These are phyloP conservation scores for Pleurotus eryngii DNA, from an alignment of 768 basidiomycete species.

Conservation along the genomic window DNA sequence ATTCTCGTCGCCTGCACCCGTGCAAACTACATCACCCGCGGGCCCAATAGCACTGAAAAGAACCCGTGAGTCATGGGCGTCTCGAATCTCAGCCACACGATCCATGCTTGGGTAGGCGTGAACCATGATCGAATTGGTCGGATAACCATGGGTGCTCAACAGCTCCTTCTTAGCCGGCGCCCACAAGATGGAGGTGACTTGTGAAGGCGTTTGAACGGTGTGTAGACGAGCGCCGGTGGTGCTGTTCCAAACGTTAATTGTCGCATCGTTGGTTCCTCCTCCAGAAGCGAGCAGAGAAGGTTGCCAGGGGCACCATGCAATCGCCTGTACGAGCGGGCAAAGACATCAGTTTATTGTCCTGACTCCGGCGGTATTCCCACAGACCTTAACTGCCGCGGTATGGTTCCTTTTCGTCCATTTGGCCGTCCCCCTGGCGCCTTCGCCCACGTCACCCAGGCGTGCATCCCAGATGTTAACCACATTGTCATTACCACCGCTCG, in stretches of 20 bases:
- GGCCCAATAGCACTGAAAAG: slow-evolving; percentile 84
- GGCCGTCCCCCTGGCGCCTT: slow-evolving; percentile 50
- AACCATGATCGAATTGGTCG: slow-evolving; percentile 78
- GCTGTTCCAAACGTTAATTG: slow-evolving; percentile 87
- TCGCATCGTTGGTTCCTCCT: slow-evolving; percentile 92
- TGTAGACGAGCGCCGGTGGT: slow-evolving; percentile 91
- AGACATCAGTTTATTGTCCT: too few relatives aligned
- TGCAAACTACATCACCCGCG: slow-evolving; percentile 87
- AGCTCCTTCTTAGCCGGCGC: slow-evolving; percentile 87
- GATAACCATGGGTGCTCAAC: slow-evolving; percentile 91
- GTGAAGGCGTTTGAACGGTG: slow-evolving; percentile 81
- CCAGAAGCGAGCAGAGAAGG: slow-evolving; percentile 87
- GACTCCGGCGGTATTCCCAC: not conserved
- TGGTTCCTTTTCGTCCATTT: slow-evolving; percentile 94
- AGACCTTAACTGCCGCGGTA: slow-evolving; percentile 79
- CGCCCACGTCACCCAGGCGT: slow-evolving; percentile 56
- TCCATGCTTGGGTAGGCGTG: slow-evolving; percentile 85
- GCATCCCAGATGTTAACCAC: slow-evolving; percentile 98
- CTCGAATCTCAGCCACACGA: slow-evolving; percentile 78
- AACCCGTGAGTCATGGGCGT: slow-evolving; percentile 91
- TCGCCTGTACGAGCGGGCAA: slow-evolving; percentile 48
- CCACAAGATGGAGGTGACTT: slow-evolving; percentile 90
- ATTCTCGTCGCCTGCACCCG: slow-evolving; percentile 93
- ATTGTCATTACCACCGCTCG: slow-evolving; percentile 96
- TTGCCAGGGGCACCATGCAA: slow-evolving; percentile 99